Evolutionary conservation across 345 rosid species (phyloP).

Genomic region (Corchorus olitorius): DNA sequence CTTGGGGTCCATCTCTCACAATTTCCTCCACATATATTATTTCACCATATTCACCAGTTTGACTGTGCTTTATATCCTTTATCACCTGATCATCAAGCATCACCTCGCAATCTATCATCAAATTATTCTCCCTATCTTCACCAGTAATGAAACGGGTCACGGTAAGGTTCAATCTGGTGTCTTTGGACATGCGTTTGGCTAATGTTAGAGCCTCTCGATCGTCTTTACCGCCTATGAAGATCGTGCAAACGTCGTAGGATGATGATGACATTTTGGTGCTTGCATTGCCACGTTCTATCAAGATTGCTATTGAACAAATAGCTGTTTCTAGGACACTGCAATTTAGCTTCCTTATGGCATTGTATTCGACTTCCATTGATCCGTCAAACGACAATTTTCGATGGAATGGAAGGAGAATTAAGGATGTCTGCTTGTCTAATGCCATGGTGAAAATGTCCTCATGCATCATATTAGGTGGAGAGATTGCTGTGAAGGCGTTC

Average conservation of each 20-base stretch:
- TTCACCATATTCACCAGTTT: background rate
- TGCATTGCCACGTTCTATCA: conserved; percentile 20
- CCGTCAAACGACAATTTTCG: conserved; percentile 34
- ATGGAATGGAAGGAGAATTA: conserved; percentile 50
- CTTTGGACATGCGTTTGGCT: conserved; percentile 47
- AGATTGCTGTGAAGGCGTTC: conserved; percentile 42
- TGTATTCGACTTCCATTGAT: conserved; percentile 26
- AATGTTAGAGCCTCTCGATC: conserved; percentile 58
- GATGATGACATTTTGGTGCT: background rate
- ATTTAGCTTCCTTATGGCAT: conserved; percentile 27
- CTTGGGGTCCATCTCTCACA: conserved; percentile 44
- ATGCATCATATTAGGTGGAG: conserved; percentile 38
- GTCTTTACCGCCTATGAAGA: conserved; percentile 67
- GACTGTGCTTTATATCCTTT: conserved; percentile 30
- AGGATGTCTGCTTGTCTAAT: conserved; percentile 32
- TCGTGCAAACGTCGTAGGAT: conserved; percentile 26
- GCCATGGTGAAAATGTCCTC: conserved; percentile 43
- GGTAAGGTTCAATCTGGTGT: conserved; percentile 31
- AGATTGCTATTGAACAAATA: conserved; percentile 45
- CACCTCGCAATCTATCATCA: conserved; percentile 33
- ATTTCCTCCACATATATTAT: conserved; percentile 29
- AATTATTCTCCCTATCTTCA: background rate
- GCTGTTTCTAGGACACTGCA: conserved; percentile 35
- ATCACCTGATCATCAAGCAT: conserved; percentile 37
- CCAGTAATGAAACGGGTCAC: conserved; percentile 30